Evolutionary conservation across 140 eudicot genomes (phyloP).

Genomic region (Flaveria floridana): DNA sequence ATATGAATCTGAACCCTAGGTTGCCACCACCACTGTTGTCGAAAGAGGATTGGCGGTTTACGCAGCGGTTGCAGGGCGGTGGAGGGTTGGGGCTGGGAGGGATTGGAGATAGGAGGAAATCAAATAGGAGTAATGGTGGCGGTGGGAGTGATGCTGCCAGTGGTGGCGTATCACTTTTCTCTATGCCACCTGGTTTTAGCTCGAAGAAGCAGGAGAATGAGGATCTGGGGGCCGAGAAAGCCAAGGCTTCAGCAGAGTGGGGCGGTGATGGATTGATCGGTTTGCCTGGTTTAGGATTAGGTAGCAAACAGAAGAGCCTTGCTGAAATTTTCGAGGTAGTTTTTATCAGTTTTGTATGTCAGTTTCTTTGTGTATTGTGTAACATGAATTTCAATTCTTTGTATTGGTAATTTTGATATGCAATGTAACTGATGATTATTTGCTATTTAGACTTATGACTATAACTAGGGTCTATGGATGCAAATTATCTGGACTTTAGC

Average conservation of each 20-base stretch:
- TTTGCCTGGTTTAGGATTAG: conserved; percentile 87
- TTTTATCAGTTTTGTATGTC: not conserved
- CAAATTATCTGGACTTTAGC: not conserved
- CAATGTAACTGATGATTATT: not conserved
- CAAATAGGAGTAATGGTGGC: conserved; percentile 49
- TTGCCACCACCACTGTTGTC: conserved; percentile 81
- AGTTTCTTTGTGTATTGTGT: not conserved
- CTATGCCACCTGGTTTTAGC: conserved; percentile 87
- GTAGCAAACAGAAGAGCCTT: conserved; percentile 88
- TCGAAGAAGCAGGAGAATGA: conserved; percentile 78
- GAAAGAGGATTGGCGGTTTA: conserved; percentile 86
- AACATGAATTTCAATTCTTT: conserved; percentile 13
- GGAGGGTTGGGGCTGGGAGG: conserved; percentile 56
- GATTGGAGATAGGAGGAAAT: conserved; percentile 89
- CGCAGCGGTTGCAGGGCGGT: conserved; percentile 77
- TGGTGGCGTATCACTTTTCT: conserved; percentile 53
- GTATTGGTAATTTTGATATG: not conserved
- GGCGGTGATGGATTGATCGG: conserved; percentile 98
- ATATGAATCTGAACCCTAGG: conserved; percentile 79
- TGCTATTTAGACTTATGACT: conserved; percentile 6
- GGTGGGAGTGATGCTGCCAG: conserved; percentile 24
- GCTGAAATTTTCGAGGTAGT: conserved; percentile 91
- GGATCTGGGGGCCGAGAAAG: conserved; percentile 53
- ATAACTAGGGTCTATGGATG: not conserved
- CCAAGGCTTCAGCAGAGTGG: conserved; percentile 76